Base-by-base conservation (phyloP, 208 protist species). In the Trichomonas tenax region DNA sequence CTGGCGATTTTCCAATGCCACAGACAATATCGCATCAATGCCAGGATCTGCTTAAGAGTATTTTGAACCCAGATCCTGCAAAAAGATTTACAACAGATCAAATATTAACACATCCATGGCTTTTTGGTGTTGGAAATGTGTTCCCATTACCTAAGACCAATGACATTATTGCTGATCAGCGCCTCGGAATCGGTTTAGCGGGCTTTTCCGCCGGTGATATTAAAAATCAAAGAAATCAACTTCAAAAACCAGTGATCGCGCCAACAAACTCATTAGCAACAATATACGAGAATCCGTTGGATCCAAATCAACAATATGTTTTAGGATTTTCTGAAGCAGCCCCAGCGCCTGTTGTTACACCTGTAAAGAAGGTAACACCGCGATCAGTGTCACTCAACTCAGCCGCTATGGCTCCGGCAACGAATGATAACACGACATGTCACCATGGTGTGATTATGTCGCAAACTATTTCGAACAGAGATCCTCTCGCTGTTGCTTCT, bases 31-130 rank as follows among this genome's bases (percentile, higher is more conserved):
- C 86, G 0, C 17, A 34, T 6, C 44, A 93, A 93, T 51, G 40
- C 36, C 86, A 93, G n/a, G 86, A 93, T 38, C 17, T 93, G 17
- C 17, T 93, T 6, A 23, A 51, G 26, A 44, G 86, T 10, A 93
- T 93, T 58, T 38, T 93, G 0, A 93, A 48, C 38, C 86, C 86
- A 58, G 44, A 93, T 51, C n/a, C 36, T 34, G 17, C 0, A 14
- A 17, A 34, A 38, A 23, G 86, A 51, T 93, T 51, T 51, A 38
- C 23, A 6, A 93, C n/a, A 36, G 86, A 93, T 93, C 40, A 23
- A 6, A 93, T 93, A 31, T 51, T 93, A n/a, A 93, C 21, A 23
- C 86, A 93, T 58, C 86, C 86, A 41, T 93, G 86, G 86, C 86
- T 93, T 51, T 51, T 51, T 38, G 86, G 86, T 51, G 44, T 93